Base-by-base conservation (phyloP, 2,329 filamentous ascomycete species). In the Parascedosporium putredinis region DNA sequence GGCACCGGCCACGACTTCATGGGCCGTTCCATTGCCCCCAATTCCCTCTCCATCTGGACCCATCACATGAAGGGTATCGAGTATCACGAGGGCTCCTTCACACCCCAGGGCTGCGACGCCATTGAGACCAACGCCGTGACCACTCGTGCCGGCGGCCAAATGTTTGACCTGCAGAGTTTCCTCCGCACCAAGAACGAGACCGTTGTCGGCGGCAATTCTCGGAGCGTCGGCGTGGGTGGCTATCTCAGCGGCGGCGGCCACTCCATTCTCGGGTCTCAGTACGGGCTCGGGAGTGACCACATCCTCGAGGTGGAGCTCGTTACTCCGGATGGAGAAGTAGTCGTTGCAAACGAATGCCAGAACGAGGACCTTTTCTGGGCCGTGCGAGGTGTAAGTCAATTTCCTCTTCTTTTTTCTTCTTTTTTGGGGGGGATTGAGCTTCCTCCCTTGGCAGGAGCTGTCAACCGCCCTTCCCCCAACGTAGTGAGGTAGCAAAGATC, bases 281-380 rank as follows among this genome's bases (percentile, higher is more conserved):
- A 75, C 53, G 81, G 82, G 0, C 62, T 86, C n/a, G 81, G 65
- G 2, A 78, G 75, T 1, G 82, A 85, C 55, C 74, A 83, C 38
- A 74, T 80, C 2, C 61, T 84, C 3, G 69, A 81, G 55, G 71
- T 76, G 62, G 71, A 79, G 25, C 63, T 82, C 0, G 72, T 84
- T 1, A 75, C 74, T 0, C 73, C 73, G 0, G 55, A 57, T 3
- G 79, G 80, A 0, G 58, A 71, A 5, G 65, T 76, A 5, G 38
- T 81, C 2, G 69, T 64, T 0, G 69, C 73, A 1, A 80, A 75
- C 45, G 73, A 74, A 34, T 68, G 72, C 9, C 65, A 74, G 34
- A 69, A 83, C 50, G 51, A 63, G 0, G 79, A 84, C 49, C 61
- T 85, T 1, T 84, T 81, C 59, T 85, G 80, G 81, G 81, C 81